Conservation (phyloP, 176 grass and related monocot genomes). For the Hyparrhenia diplandra region DNA sequence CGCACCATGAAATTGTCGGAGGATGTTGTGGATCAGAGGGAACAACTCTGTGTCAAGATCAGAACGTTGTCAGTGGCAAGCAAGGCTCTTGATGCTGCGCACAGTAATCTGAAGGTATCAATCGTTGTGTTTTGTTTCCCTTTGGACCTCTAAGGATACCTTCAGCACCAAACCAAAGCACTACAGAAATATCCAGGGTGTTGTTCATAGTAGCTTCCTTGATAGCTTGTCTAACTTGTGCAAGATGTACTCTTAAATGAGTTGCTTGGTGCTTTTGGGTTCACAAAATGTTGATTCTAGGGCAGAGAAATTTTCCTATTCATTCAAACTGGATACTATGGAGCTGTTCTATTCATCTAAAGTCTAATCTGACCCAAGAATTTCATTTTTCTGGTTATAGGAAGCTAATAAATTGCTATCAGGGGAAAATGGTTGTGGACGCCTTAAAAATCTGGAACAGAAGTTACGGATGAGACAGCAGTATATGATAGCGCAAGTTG, state of each 20-base stretch:
- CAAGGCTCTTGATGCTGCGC: conserved; percentile 38
- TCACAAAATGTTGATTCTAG: too few relatives aligned
- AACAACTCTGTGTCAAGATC: conserved; percentile 51
- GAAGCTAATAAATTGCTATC: conserved; percentile 65
- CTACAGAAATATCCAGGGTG: neutral
- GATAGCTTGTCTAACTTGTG: too few relatives aligned
- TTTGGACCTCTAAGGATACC: neutral
- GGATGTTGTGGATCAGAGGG: conserved; percentile 41
- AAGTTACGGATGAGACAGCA: conserved; percentile 38
- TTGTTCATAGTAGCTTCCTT: neutral
- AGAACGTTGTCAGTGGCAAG: conserved; percentile 55
- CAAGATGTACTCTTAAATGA: neutral
- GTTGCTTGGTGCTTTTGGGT: neutral
- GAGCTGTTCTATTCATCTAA: neutral
- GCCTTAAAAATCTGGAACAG: conserved; percentile 44
- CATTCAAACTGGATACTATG: neutral
- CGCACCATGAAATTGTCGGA: conserved; percentile 28
- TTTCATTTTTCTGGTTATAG: conserved; percentile 30
- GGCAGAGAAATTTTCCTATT: neutral
- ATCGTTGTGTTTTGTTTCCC: neutral
- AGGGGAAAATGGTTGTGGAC: conserved; percentile 60
- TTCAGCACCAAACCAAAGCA: too few relatives aligned
- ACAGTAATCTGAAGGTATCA: conserved; percentile 62
- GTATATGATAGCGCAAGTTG: too few relatives aligned
- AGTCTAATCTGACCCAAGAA: neutral